Evolutionary conservation across 2,329 filamentous ascomycete genomes (phyloP).

Genomic region (Cladosporium colombiae): DNA sequence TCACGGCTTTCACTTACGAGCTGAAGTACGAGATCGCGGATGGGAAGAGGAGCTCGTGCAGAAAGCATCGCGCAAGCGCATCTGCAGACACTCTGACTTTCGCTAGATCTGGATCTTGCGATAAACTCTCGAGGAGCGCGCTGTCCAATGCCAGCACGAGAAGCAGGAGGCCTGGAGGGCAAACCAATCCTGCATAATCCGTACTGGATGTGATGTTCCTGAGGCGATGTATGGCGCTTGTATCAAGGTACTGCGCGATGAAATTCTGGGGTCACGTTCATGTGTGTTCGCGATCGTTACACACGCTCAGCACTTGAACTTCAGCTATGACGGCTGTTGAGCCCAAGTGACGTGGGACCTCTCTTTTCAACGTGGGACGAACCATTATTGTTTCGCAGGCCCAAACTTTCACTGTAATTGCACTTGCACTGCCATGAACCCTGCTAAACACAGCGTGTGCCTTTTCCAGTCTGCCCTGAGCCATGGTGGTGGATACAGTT

Average conservation of each 20-base stretch:
- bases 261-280: not conserved
- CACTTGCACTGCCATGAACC: not conserved
- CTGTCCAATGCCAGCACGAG: not conserved
- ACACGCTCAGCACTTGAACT: not conserved
- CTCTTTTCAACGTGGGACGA: not conserved
- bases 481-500: not conserved
- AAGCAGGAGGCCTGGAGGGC: not conserved
- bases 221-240: not conserved
- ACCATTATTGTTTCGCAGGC: not conserved
- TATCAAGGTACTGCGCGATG: not conserved
- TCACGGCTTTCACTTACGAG: not conserved
- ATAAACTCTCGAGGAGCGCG: conserved; percentile 1
- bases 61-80: not conserved
- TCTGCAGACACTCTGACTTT: conserved; percentile 10
- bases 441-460: not conserved
- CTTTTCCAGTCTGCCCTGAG: not conserved
- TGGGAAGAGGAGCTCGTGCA: not conserved
- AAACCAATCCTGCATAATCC: not conserved
- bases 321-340: not conserved
- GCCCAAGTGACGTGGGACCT: not conserved
- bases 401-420: not conserved
- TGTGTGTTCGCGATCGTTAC: not conserved
- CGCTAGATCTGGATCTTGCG: conserved; percentile 8
- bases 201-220: not conserved
- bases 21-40: not conserved